Percentiles rank a stretch among this genome's conserved stretches.
Evolutionary conservation across 495 filamentous ascomycete genomes (phyloP).

Genomic region (Parmelia sp.): DNA sequence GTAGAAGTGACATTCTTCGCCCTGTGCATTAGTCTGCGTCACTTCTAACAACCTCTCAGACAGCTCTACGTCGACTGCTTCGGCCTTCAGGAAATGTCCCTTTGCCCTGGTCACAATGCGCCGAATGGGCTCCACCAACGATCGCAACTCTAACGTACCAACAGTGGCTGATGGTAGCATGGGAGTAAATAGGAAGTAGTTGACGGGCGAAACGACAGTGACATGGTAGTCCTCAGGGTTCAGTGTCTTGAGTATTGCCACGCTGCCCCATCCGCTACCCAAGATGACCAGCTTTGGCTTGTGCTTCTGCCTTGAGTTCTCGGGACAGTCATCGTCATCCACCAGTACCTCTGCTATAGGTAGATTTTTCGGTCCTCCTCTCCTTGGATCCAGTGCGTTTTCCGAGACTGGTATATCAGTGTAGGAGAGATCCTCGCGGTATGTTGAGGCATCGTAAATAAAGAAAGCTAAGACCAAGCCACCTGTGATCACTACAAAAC

Average conservation of each 20-base stretch:
- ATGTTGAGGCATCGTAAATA: conserved; percentile 89
- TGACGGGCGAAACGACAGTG: conserved; percentile 86
- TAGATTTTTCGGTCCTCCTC: conserved; percentile 91
- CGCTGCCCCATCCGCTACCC: conserved; percentile 92
- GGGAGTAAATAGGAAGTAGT: conserved; percentile 96
- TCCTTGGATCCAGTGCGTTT: conserved; percentile 69
- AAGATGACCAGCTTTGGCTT: conserved; percentile 90
- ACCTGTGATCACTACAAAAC: conserved; percentile 50
- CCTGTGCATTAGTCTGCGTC: conserved; percentile 61
- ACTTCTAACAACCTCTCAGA: conserved; percentile 86
- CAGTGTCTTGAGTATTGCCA: conserved; percentile 84
- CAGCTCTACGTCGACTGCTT: conserved; percentile 83
- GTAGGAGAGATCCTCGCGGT: conserved; percentile 57
- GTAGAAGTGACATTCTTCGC: conserved; percentile 75
- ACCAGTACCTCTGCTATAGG: conserved; percentile 82
- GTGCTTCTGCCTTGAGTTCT: conserved; percentile 60
- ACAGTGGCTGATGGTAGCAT: conserved; percentile 97
- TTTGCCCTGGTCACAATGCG: conserved; percentile 68
- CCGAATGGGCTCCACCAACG: conserved; percentile 86
- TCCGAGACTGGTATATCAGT: conserved; percentile 77
- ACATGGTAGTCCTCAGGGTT: conserved; percentile 89
- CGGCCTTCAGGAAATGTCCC: conserved; percentile 85
- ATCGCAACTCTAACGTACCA: conserved; percentile 84
- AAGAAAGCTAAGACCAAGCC: conserved; percentile 73
- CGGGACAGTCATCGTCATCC: conserved; percentile 74